phyloP scores from a whole-genome alignment of 176 grass and related monocot species.

The Dendrocalamus sinicus region DNA sequence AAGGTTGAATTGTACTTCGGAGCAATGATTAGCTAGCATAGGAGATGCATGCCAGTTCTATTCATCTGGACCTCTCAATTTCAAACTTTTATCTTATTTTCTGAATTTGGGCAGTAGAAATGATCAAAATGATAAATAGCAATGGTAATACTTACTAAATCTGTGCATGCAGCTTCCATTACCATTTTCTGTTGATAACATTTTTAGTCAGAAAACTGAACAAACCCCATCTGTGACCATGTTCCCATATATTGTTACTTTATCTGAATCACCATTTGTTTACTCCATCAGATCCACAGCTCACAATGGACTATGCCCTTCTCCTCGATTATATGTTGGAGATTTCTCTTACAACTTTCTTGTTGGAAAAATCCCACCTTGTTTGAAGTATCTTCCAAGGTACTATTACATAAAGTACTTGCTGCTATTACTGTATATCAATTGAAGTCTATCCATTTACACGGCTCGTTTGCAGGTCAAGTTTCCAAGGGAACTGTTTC shows the following conservation, averaged over 20 bases:
- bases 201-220: not conserved
- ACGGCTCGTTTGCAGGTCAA: constrained; percentile 61
- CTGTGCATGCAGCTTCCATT: not conserved
- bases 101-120: not conserved
- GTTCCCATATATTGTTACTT: not conserved
- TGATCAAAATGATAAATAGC: not conserved
- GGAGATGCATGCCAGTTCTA: not conserved
- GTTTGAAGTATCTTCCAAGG: constrained; percentile 97
- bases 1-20: not conserved
- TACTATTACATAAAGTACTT: constrained; percentile 40
- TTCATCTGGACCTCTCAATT: not conserved
- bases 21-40: not conserved
- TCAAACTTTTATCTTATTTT: not conserved
- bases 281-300: constrained; percentile 47
- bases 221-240: constrained; percentile 22
- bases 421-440: constrained; percentile 25
- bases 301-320: constrained; percentile 70
- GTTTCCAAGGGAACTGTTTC: constrained; percentile 98
- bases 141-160: not conserved
- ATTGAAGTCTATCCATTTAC: constrained; percentile 40
- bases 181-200: not conserved
- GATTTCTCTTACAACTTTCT: constrained; percentile 99
- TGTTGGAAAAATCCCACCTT: constrained; percentile 84
- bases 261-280: not conserved
- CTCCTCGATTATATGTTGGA: constrained; percentile 62